These are phyloP conservation scores for Juncus inflexus DNA, from an alignment of 176 grass and related monocot genomes.

Conservation along the genomic window DNA sequence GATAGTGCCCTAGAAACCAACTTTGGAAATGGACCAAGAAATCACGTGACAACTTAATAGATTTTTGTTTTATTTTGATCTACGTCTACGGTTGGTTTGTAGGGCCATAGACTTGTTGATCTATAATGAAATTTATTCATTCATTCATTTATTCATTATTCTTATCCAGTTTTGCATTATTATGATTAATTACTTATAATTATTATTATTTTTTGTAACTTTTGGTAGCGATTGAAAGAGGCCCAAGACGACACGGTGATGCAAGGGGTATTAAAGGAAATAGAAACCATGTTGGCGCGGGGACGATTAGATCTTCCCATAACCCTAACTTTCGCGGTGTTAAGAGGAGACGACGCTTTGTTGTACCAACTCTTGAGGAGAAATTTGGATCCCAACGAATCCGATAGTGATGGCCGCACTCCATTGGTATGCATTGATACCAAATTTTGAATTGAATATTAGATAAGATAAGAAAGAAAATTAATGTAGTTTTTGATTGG, in stretches of 20 bases:
- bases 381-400: conserved; percentile 68
- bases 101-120: too few species aligned
- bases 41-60: too few species aligned
- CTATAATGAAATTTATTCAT: too few species aligned
- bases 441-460: background rate
- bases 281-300: conserved; percentile 77
- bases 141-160: too few species aligned
- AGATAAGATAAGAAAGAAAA: too few species aligned
- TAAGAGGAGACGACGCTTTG: conserved; percentile 58
- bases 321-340: conserved; percentile 74
- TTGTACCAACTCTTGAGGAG: conserved; percentile 83
- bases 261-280: conserved; percentile 60
- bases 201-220: conserved; percentile 4
- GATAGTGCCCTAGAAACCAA: too few species aligned
- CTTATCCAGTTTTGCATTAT: background rate
- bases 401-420: conserved; percentile 68
- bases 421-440: conserved; percentile 52
- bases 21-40: too few species aligned
- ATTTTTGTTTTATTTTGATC: too few species aligned
- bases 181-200: conserved; percentile 9
- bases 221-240: conserved; percentile 57
- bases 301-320: conserved; percentile 80
- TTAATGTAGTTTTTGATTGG: background rate
- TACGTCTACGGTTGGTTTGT: too few species aligned
- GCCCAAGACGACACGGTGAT: conserved; percentile 49